phyloP scores from a whole-genome alignment of 768 basidiomycete genomes.

The Cystofilobasidium bisporidii region DNA sequence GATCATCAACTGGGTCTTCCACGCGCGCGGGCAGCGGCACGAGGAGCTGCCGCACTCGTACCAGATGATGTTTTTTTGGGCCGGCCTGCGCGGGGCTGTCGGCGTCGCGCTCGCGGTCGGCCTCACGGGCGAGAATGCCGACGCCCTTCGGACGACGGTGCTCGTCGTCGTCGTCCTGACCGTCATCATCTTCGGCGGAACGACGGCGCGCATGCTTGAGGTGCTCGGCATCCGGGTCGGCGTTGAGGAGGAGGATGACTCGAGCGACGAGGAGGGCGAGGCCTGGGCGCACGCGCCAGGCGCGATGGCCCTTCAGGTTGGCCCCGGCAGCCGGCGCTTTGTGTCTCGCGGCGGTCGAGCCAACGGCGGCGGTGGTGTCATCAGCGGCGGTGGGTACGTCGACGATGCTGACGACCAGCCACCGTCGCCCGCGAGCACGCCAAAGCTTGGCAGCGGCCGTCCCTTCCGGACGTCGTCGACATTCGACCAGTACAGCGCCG shows the following conservation, averaged over 20 bases:
- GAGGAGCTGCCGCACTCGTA: constrained; percentile 96
- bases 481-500: not conserved
- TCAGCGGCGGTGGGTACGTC: not conserved
- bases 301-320: constrained; percentile 13
- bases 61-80: constrained; percentile 99
- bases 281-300: constrained; percentile 12
- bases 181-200: constrained; percentile 88
- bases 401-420: constrained; percentile 19
- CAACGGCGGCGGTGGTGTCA: not conserved
- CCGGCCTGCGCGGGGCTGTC: constrained; percentile 88
- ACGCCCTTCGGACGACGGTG: constrained; percentile 83
- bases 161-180: constrained; percentile 92
- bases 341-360: constrained; percentile 14
- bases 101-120: constrained; percentile 95
- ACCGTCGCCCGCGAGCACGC: not conserved
- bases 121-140: constrained; percentile 85
- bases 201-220: constrained; percentile 94
- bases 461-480: not conserved
- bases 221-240: constrained; percentile 91
- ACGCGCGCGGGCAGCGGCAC: constrained; percentile 61
- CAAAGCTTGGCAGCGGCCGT: not conserved
- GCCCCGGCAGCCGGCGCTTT: constrained; percentile 14
- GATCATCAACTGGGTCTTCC: constrained; percentile 84
- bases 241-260: constrained; percentile 80
- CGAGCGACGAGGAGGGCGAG: constrained; percentile 41